phyloP scores from a whole-genome alignment of 176 grass and related monocot genomes.

The Themeda triandra region DNA sequence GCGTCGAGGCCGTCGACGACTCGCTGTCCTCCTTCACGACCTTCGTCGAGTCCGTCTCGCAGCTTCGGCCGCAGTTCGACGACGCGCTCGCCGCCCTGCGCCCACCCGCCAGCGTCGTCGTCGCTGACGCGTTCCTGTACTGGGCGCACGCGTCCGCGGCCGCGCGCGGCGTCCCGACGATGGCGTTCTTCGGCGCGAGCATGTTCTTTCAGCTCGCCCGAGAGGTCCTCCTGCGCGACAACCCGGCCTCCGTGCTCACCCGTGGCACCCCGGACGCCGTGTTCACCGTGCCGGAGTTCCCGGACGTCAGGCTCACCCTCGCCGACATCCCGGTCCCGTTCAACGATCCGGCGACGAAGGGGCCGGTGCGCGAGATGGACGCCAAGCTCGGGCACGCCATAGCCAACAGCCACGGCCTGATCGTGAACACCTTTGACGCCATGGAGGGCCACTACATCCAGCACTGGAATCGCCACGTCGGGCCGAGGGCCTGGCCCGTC shows the following conservation, averaged over 20 bases:
- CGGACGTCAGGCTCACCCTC: neutral
- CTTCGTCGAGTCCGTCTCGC: constrained; percentile 15
- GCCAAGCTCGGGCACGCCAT: neutral
- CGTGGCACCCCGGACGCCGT: too few species aligned
- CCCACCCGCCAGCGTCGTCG: neutral
- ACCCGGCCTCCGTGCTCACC: neutral
- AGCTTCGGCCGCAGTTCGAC: constrained; percentile 39
- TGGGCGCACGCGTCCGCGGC: too few species aligned
- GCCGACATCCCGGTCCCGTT: neutral
- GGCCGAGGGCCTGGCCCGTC: neutral
- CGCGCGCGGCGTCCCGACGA: neutral
- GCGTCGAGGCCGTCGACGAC: neutral
- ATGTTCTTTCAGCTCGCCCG: neutral
- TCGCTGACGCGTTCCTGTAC: constrained; percentile 20
- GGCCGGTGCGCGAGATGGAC: neutral
- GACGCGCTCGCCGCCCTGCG: neutral
- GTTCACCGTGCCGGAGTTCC: constrained; percentile 35
- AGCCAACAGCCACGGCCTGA: constrained; percentile 5
- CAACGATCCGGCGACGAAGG: neutral
- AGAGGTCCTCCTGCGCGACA: neutral
- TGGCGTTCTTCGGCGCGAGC: neutral
- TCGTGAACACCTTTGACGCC: constrained; percentile 33
- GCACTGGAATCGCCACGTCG: constrained; percentile 2
- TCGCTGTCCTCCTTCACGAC: neutral
- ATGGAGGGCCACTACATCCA: constrained; percentile 21